Percentiles rank a stretch among this genome's conserved stretches.
Conservation (phyloP, 345 rosid genomes). For the Populus davidiana region DNA sequence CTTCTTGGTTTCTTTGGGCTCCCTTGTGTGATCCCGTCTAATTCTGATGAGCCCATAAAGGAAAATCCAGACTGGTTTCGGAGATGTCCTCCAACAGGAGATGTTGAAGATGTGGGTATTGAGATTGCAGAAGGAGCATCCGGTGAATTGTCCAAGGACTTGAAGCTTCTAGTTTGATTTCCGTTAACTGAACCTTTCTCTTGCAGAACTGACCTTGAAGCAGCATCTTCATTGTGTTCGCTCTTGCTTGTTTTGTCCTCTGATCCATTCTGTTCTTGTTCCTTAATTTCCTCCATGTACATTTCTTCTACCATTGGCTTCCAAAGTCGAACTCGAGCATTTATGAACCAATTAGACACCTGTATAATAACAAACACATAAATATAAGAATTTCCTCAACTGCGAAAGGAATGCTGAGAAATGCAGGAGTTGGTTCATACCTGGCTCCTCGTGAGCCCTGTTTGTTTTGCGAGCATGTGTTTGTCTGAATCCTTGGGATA, state of each 20-base stretch:
- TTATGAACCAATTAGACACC: conserved; percentile 99
- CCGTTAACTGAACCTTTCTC: conserved; percentile 43
- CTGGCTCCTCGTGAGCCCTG: conserved; percentile 95
- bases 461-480: conserved; percentile 86
- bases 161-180: conserved; percentile 32
- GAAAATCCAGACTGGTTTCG: conserved; percentile 58
- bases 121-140: conserved; percentile 39
- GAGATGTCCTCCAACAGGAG: conserved; percentile 41
- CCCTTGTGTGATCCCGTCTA: conserved; percentile 69
- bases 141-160: conserved; percentile 27
- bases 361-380: conserved; percentile 16
- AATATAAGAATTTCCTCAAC: neutral
- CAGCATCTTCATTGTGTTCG: conserved; percentile 55
- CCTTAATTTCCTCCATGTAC: conserved; percentile 86
- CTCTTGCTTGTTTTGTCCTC: conserved; percentile 61
- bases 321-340: conserved; percentile 98
- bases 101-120: conserved; percentile 44
- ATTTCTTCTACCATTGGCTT: conserved; percentile 99
- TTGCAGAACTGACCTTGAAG: conserved; percentile 53
- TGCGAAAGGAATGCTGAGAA: neutral
- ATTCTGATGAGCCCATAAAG: conserved; percentile 59
- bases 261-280: conserved; percentile 62
- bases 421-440: conserved; percentile 24
- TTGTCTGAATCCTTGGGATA: conserved; percentile 97
- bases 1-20: conserved; percentile 77